These are phyloP conservation scores for Ilyonectria destructans DNA, from an alignment of 2,329 filamentous ascomycete genomes.

Conservation along the genomic window DNA sequence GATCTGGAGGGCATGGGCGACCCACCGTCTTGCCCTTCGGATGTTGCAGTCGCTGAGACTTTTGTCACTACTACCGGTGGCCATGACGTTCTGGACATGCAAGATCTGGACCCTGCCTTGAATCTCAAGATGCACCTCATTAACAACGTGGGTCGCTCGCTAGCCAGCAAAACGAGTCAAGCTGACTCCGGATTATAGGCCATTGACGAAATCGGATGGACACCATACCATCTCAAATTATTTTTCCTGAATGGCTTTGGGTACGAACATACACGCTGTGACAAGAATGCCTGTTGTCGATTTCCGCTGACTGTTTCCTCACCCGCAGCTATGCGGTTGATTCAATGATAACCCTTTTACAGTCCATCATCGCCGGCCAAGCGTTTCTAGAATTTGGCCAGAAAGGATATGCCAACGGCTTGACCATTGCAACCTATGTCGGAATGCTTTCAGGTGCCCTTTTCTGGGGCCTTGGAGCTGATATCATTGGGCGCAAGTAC, in stretches of 20 bases:
- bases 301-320: no score
- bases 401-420: constrained; percentile 67
- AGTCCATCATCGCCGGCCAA: constrained; percentile 73
- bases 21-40: no score
- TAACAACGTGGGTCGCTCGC: constrained; percentile 69
- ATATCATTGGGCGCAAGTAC: constrained; percentile 77
- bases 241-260: constrained; percentile 76
- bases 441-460: constrained; percentile 71
- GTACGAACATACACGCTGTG: constrained; percentile 38
- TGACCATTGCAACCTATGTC: constrained; percentile 75
- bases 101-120: constrained; percentile 74
- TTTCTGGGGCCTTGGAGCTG: constrained; percentile 79
- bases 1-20: no score
- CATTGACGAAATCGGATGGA: constrained; percentile 75
- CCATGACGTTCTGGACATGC: constrained; percentile 69
- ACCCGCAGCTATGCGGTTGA: constrained; percentile 62
- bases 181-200: constrained; percentile 49
- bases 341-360: constrained; percentile 67
- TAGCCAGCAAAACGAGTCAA: neutral
- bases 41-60: no score
- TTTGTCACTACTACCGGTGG: neutral
- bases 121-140: constrained; percentile 79
- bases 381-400: constrained; percentile 73
- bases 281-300: no score
- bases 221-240: constrained; percentile 71